A percentile compares a stretch with the other conserved stretches of the same genome.
Evolutionary conservation across 192 early-diverging fungal genomes (phyloP).

Genomic region (Coemansia sp.): DNA sequence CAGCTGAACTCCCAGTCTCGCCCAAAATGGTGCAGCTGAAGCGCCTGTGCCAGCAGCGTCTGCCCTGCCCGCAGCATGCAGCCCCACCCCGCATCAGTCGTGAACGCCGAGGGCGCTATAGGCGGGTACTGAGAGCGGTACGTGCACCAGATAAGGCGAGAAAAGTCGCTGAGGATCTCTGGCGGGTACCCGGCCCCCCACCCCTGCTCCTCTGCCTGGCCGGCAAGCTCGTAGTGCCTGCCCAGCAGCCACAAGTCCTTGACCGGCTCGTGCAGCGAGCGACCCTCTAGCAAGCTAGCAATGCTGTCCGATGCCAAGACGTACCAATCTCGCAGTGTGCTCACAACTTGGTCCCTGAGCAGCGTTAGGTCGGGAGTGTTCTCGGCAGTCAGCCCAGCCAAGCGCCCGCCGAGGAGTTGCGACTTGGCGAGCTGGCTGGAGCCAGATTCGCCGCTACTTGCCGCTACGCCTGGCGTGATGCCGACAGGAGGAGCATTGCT

Average conservation of each 20-base stretch:
- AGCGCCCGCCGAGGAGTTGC: background rate
- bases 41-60: conserved; percentile 85
- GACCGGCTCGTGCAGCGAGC: conserved; percentile 32
- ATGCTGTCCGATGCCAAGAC: conserved; percentile 51
- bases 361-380: conserved; percentile 11
- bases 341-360: conserved; percentile 40
- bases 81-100: conserved; percentile 92
- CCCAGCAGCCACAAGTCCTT: conserved; percentile 55
- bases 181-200: conserved; percentile 29
- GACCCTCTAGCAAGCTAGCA: conserved; percentile 40
- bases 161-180: conserved; percentile 80
- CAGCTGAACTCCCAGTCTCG: conserved; percentile 54
- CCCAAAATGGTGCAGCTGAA: conserved; percentile 77
- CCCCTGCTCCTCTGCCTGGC: conserved; percentile 8
- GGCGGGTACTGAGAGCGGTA: conserved; percentile 89
- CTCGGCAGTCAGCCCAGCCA: background rate
- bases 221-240: conserved; percentile 29
- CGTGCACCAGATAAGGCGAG: conserved; percentile 87
- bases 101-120: conserved; percentile 75
- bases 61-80: conserved; percentile 98
- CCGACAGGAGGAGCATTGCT: background rate
- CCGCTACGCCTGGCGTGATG: background rate
- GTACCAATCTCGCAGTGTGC: conserved; percentile 54
- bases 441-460: background rate
- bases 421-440: background rate